Evolutionary conservation across 1,284 basidiomycete species (phyloP).

Genomic region (Sporisorium scitamineum): DNA sequence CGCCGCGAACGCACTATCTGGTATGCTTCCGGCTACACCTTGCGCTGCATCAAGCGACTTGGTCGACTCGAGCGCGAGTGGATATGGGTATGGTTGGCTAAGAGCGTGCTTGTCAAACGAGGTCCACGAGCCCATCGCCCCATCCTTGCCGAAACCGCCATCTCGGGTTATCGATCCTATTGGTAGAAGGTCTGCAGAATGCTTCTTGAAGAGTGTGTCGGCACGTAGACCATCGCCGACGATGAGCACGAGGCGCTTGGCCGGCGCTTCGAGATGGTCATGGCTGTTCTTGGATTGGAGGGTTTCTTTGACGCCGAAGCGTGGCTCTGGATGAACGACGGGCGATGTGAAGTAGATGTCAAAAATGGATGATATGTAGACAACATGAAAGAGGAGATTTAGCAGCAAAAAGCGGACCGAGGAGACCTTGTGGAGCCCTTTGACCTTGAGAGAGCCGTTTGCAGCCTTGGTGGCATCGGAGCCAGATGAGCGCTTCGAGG

Average conservation of each 20-base stretch:
- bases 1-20: slow-evolving; percentile 72
- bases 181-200: slow-evolving; percentile 30
- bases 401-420: slow-evolving; percentile 73
- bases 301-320: slow-evolving; percentile 43
- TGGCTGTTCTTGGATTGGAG: slow-evolving; percentile 4
- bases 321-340: slow-evolving; percentile 65
- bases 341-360: slow-evolving; percentile 85
- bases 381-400: slow-evolving; percentile 57
- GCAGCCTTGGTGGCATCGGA: not conserved
- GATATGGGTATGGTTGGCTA: slow-evolving; percentile 29
- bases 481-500: not conserved
- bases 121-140: slow-evolving; percentile 23
- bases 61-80: slow-evolving; percentile 18
- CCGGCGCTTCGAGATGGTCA: slow-evolving; percentile 69
- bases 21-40: not conserved
- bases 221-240: slow-evolving; percentile 82
- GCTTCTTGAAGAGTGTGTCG: slow-evolving; percentile 78
- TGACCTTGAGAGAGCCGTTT: slow-evolving; percentile 1
- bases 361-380: slow-evolving; percentile 73
- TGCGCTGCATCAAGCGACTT: not conserved
- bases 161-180: slow-evolving; percentile 42
- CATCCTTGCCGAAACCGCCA: slow-evolving; percentile 1
- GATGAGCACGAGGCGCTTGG: slow-evolving; percentile 82
- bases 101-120: slow-evolving; percentile 33
- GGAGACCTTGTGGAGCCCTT: slow-evolving; percentile 68